phyloP scores from a whole-genome alignment of 345 rosid species.

The Moricandia arvensis region DNA sequence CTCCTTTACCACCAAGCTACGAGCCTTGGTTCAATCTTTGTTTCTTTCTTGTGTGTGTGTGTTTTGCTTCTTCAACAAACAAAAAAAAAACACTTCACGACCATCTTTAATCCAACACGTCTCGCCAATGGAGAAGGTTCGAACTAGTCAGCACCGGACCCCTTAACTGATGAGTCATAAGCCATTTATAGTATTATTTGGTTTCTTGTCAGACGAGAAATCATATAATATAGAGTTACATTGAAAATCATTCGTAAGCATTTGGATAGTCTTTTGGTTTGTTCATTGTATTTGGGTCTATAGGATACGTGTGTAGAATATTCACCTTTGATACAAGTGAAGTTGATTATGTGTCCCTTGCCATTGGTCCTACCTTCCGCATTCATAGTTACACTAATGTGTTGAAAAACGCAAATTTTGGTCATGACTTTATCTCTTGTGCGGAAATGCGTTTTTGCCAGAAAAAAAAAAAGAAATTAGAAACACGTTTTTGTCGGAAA shows the following conservation, averaged over 20 bases:
- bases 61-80: slow-evolving; percentile 61
- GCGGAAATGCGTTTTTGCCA: not conserved
- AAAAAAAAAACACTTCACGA: slow-evolving; percentile 61
- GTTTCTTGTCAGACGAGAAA: slow-evolving; percentile 11
- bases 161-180: slow-evolving; percentile 20
- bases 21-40: not conserved
- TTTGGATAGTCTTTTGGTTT: not conserved
- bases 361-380: slow-evolving; percentile 19
- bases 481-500: not conserved
- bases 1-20: too few relatives aligned
- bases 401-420: not conserved
- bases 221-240: not conserved
- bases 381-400: slow-evolving; percentile 7
- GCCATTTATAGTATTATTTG: not conserved
- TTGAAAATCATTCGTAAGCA: slow-evolving; percentile 3
- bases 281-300: not conserved
- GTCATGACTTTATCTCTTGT: not conserved
- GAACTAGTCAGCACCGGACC: slow-evolving; percentile 63
- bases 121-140: slow-evolving; percentile 87
- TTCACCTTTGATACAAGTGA: not conserved
- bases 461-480: not conserved
- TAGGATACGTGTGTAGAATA: not conserved
- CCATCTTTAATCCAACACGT: slow-evolving; percentile 80
- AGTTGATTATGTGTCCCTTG: slow-evolving; percentile 3
- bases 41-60: not conserved